Conservation (phyloP, 83 land plant species). For the Picea abies region DNA sequence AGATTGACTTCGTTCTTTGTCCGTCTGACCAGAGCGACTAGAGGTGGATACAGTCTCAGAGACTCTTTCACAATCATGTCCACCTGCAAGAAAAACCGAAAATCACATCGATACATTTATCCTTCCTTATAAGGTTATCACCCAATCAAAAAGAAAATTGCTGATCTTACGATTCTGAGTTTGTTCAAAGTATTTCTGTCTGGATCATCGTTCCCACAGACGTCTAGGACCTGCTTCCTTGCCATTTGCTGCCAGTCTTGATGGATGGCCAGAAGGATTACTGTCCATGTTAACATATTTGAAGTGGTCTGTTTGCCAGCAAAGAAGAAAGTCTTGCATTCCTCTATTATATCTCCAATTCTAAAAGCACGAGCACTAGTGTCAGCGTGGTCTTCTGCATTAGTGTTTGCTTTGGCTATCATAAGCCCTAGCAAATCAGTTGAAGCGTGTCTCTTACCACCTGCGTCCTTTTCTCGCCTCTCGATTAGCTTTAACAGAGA, state of each 20-base stretch:
- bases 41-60: slow-evolving; percentile 35
- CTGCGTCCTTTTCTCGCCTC: slow-evolving; percentile 21
- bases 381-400: not conserved
- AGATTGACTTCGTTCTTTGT: slow-evolving; percentile 7
- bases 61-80: slow-evolving; percentile 34
- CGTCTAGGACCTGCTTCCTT: not conserved
- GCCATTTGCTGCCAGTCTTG: slow-evolving; percentile 68
- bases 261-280: slow-evolving; percentile 76
- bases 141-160: not conserved
- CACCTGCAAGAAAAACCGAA: slow-evolving; percentile 14
- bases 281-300: slow-evolving; percentile 79
- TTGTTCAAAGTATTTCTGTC: too few species aligned
- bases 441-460: not conserved
- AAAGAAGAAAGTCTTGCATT: slow-evolving; percentile 85
- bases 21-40: not conserved
- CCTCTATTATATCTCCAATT: slow-evolving; percentile 63
- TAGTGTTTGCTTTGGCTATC: slow-evolving; percentile 37
- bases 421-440: slow-evolving; percentile 55
- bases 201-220: not conserved
- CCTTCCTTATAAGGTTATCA: not conserved
- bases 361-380: not conserved
- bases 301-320: slow-evolving; percentile 87
- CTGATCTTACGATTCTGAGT: not conserved
- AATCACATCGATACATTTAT: not conserved
- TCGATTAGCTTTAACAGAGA: slow-evolving; percentile 41